A percentile compares a stretch with the other conserved stretches of the same genome.
Conservation (phyloP, 345 rosid genomes). For the Firmiana major region DNA sequence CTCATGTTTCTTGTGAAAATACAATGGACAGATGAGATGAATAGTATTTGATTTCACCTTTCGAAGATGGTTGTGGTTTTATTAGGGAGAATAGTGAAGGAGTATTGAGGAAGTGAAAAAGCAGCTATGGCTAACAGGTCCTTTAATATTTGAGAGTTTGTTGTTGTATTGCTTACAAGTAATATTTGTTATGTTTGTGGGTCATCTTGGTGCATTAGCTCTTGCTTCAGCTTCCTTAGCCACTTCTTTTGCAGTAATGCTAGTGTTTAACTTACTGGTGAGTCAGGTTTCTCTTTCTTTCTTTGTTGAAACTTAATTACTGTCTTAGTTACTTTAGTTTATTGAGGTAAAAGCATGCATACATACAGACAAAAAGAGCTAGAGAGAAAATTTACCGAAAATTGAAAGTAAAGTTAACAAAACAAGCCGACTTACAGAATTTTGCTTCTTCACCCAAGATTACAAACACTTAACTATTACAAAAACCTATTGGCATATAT, state of each 20-base stretch:
- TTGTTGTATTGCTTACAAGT: conserved; percentile 16
- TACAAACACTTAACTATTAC: too few species aligned
- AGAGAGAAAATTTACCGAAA: too few species aligned
- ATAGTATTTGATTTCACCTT: background rate
- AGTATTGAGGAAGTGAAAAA: conserved; percentile 19
- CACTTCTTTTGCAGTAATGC: conserved; percentile 37
- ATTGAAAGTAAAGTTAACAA: too few species aligned
- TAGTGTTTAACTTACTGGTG: conserved; percentile 42
- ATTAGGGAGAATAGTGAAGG: background rate
- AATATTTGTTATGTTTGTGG: conserved; percentile 41
- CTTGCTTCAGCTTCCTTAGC: conserved; percentile 45
- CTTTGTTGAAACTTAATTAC: background rate
- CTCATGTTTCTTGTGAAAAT: background rate
- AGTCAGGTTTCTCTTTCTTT: background rate
- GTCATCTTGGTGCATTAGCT: conserved; percentile 22
- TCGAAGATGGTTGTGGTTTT: background rate
- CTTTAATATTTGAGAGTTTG: conserved; percentile 15
- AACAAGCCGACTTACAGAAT: background rate
- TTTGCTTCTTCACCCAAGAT: too few species aligned
- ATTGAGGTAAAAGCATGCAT: too few species aligned
- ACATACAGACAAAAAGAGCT: too few species aligned
- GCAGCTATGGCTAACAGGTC: conserved; percentile 17
- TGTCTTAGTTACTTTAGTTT: background rate
- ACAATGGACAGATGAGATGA: conserved; percentile 9
- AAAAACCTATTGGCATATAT: too few species aligned